These are phyloP conservation scores for Schizothecium vesticola DNA, from an alignment of 495 filamentous ascomycete genomes.

Conservation along the genomic window DNA sequence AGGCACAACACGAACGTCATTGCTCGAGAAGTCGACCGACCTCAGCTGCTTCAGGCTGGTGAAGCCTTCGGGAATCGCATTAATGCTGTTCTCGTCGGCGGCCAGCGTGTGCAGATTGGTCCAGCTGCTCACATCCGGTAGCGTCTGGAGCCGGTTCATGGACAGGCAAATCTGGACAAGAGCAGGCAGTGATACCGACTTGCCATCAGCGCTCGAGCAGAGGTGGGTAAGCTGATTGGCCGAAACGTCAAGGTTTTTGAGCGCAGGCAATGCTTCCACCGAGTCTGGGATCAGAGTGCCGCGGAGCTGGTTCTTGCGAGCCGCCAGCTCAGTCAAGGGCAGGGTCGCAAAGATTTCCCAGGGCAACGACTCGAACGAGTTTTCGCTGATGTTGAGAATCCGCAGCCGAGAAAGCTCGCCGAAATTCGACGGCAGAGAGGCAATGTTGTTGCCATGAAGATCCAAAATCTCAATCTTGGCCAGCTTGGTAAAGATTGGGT, in stretches of 20 bases:
- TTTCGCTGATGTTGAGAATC: constrained; percentile 71
- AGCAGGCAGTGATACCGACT: constrained; percentile 50
- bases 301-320: constrained; percentile 71
- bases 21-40: constrained; percentile 75
- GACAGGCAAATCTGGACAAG: constrained; percentile 70
- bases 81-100: constrained; percentile 75
- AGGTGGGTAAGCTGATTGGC: constrained; percentile 62
- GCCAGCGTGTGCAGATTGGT: constrained; percentile 62
- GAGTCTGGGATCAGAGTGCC: constrained; percentile 63
- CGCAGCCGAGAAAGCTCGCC: constrained; percentile 59
- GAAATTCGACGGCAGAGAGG: constrained; percentile 65
- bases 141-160: constrained; percentile 64
- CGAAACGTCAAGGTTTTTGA: constrained; percentile 72
- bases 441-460: constrained; percentile 72
- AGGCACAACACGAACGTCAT: constrained; percentile 71
- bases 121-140: constrained; percentile 72
- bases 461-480: constrained; percentile 71
- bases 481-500: constrained; percentile 52
- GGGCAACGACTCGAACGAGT: constrained; percentile 63
- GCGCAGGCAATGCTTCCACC: constrained; percentile 50
- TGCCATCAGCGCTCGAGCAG: constrained; percentile 22
- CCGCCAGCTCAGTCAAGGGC: constrained; percentile 66
- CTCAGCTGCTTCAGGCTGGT: constrained; percentile 57
- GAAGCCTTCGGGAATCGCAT: constrained; percentile 69
- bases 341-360: constrained; percentile 60